A percentile compares a stretch with the other conserved stretches of the same genome.
phyloP scores from a whole-genome alignment of 2,329 filamentous ascomycete genomes.

The Metarhizium robertsii region DNA sequence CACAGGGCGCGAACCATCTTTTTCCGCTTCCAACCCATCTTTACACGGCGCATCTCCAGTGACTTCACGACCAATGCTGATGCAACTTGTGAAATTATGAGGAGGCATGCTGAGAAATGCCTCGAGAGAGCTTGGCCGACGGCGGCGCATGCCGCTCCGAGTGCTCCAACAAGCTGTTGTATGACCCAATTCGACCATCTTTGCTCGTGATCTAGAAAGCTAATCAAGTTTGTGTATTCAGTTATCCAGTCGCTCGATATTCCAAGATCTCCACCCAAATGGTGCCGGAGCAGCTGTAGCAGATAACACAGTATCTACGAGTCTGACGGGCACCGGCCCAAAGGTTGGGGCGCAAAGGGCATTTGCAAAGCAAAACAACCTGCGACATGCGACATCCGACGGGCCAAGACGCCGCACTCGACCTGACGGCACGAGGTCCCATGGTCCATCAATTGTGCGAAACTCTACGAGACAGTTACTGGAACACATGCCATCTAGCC shows the following conservation, averaged over 20 bases:
- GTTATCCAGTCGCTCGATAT: background rate
- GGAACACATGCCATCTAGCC: slow-evolving; percentile 14
- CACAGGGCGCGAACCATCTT: background rate
- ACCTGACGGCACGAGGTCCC: background rate
- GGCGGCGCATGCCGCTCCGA: slow-evolving; percentile 17
- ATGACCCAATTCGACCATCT: background rate
- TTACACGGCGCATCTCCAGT: background rate
- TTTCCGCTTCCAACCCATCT: background rate
- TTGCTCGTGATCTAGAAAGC: background rate
- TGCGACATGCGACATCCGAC: background rate
- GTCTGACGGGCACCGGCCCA: background rate
- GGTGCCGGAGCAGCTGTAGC: background rate
- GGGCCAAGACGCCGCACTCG: background rate
- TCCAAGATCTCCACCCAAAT: background rate
- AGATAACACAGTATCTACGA: background rate
- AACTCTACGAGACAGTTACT: slow-evolving; percentile 9
- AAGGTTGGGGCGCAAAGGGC: background rate
- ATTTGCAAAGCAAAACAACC: background rate
- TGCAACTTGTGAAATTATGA: slow-evolving; percentile 19
- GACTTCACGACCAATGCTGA: background rate
- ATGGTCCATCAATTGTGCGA: background rate
- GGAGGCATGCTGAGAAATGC: slow-evolving; percentile 27
- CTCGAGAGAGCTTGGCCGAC: slow-evolving; percentile 21
- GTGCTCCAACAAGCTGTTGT: slow-evolving; percentile 14
- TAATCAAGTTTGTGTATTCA: background rate